Conservation (phyloP, 2,329 filamentous ascomycete genomes). For the Calonectria ilicicola region DNA sequence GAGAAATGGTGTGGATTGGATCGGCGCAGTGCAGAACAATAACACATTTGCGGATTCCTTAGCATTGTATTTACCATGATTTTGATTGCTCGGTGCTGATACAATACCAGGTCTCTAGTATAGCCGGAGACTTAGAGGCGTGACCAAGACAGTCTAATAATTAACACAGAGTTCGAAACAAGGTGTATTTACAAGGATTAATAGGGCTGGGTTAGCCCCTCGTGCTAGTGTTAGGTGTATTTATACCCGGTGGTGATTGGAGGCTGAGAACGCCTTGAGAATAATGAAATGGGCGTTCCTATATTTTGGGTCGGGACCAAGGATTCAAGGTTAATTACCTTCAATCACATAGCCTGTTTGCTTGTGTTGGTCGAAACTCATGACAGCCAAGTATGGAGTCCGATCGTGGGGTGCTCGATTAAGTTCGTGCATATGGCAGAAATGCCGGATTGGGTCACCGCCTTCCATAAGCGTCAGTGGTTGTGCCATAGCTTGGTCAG, state of each 20-base stretch:
- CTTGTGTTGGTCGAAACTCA: neutral
- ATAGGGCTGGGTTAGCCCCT: neutral
- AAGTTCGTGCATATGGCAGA: slow-evolving; percentile 42
- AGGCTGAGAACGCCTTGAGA: neutral
- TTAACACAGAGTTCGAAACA: neutral
- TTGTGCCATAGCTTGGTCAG: slow-evolving; percentile 35
- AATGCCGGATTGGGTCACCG: slow-evolving; percentile 35
- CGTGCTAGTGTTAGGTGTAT: neutral
- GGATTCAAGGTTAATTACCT: too few species aligned
- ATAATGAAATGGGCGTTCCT: too few species aligned
- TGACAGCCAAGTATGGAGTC: neutral
- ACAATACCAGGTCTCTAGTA: too few species aligned
- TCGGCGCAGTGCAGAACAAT: slow-evolving; percentile 40
- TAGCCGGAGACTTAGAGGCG: too few species aligned
- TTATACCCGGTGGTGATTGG: neutral
- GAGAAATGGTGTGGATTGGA: slow-evolving; percentile 36
- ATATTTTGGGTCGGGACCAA: too few species aligned
- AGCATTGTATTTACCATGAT: slow-evolving; percentile 42
- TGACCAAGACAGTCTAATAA: too few species aligned
- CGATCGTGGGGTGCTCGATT: slow-evolving; percentile 15
- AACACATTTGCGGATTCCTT: slow-evolving; percentile 46
- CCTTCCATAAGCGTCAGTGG: slow-evolving; percentile 32
- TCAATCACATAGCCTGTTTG: neutral
- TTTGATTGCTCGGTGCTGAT: too few species aligned
- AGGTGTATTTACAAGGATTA: neutral